A percentile compares a stretch with the other conserved stretches of the same genome.
Conservation (phyloP, 164 flowering plant species). For the Vitis rupestris region DNA sequence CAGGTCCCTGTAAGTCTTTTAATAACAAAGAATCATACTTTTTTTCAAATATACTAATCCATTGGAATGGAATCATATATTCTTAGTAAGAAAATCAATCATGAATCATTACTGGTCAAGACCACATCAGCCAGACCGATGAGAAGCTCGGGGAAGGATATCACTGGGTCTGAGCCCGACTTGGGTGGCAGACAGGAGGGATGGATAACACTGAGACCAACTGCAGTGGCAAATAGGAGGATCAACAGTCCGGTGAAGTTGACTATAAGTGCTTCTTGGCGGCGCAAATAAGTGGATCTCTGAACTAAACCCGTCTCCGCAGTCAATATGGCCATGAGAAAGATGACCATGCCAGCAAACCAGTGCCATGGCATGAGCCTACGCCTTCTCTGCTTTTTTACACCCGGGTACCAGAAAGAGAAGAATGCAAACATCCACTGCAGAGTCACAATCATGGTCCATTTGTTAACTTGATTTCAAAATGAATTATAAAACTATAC, state of each 20-base stretch:
- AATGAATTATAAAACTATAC: too few species aligned
- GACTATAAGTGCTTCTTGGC: slow-evolving; percentile 44
- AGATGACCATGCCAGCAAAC: slow-evolving; percentile 49
- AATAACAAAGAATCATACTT: too few species aligned
- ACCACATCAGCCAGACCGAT: too few species aligned
- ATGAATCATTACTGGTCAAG: too few species aligned
- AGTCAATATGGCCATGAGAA: slow-evolving; percentile 45
- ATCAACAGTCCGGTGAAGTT: slow-evolving; percentile 68
- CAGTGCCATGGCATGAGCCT: slow-evolving; percentile 61
- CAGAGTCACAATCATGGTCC: neutral
- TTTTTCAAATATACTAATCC: too few species aligned
- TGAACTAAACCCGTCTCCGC: slow-evolving; percentile 49
- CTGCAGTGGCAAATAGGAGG: slow-evolving; percentile 49
- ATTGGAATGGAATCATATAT: too few species aligned
- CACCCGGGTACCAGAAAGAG: slow-evolving; percentile 47
- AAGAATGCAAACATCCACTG: slow-evolving; percentile 59
- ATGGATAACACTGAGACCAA: slow-evolving; percentile 41
- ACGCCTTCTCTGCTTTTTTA: slow-evolving; percentile 33
- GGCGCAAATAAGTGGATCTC: slow-evolving; percentile 20
- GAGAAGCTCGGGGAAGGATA: slow-evolving; percentile 33
- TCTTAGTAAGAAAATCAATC: too few species aligned
- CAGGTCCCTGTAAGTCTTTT: too few species aligned
- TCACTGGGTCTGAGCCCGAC: too few species aligned
- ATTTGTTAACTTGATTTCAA: too few species aligned
- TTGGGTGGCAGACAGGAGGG: slow-evolving; percentile 8